Evolutionary conservation across 1,284 basidiomycete species (phyloP).

Genomic region (Takashimella tepidaria): DNA sequence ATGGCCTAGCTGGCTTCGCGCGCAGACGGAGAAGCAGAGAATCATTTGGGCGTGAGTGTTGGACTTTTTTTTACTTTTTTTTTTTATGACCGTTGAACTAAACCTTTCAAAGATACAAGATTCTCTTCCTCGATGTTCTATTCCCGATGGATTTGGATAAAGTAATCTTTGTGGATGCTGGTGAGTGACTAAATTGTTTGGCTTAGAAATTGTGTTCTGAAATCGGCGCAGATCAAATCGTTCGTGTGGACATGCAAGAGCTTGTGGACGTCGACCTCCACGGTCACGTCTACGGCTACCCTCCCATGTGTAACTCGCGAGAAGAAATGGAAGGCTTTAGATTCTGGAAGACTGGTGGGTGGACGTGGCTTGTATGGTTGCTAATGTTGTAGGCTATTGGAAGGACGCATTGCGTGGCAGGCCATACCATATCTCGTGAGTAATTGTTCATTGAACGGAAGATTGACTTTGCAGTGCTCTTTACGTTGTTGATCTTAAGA

Average conservation of each 20-base stretch:
- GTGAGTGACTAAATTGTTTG: conserved; percentile 14
- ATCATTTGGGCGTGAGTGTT: conserved; percentile 88
- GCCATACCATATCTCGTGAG: conserved; percentile 82
- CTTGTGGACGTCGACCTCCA: conserved; percentile 84
- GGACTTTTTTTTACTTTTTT: conserved; percentile 6
- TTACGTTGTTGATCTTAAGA: conserved; percentile 92
- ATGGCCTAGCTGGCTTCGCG: conserved; percentile 96
- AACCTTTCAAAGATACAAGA: conserved; percentile 65
- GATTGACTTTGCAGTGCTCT: conserved; percentile 59
- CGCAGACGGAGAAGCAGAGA: conserved; percentile 93
- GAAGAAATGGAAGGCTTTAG: conserved; percentile 94
- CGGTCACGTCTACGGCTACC: conserved; percentile 88
- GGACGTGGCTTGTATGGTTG: conserved; percentile 1
- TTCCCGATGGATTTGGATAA: conserved; percentile 98
- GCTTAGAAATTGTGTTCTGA: background rate
- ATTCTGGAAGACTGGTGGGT: conserved; percentile 84
- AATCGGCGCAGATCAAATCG: conserved; percentile 69
- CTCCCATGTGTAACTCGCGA: conserved; percentile 95
- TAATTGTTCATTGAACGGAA: no score
- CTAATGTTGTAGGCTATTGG: conserved; percentile 62
- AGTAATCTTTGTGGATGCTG: conserved; percentile 95
- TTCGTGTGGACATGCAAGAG: conserved; percentile 89
- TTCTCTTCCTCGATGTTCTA: conserved; percentile 94
- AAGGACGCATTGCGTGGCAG: conserved; percentile 70
- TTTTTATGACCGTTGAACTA: background rate